Base-by-base conservation (phyloP, 805 yeast species). In the Jamesozyma rosinii region DNA sequence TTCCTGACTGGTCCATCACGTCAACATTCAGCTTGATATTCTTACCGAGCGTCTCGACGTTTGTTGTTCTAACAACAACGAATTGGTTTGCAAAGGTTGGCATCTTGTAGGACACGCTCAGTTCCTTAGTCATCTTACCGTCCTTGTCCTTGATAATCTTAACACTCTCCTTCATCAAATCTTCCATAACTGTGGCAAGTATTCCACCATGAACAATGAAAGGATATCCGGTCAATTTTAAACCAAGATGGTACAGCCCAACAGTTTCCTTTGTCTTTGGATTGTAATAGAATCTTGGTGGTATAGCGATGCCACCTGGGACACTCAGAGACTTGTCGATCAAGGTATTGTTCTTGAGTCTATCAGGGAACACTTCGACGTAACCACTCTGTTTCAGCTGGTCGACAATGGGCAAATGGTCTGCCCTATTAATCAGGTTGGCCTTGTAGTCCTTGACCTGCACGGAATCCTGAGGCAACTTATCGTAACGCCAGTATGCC, bases 201-300 rank as follows among this genome's bases (percentile, higher is more conserved):
- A 89, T 75, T 0, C 97, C 97, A 3, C 97, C 97, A 58, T 88
- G 97, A 2, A 86, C 74, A 17, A 89, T 64, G 52, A 85, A 81
- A 2, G 96, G 97, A 58, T 82, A 88, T 1, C 97, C 97, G 35
- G 90, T 79, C 18, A 88, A 61, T 47, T 74, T 74, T 55, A 81
- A 77, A 0, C 97, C 96, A 41, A 83, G 70, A 57, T 86, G 94
- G 21, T 85, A 69, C 5, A 87, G 71, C 0, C 86, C 74, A 1
- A 83, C 70, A 0, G 81, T 72, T 50, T 83, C 83, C 41, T 72
- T 70, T 0, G 75, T 72, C 13, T 66, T 60, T 1, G 71, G 66
- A 46, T 81, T 76, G 49, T 75, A 75, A 53, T 82, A 84, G 13
- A 83, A 70, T 21, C 78, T 66, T 1, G 95, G 95, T 37, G 81